These are phyloP conservation scores for Aureobasidium sp. DNA, from an alignment of 2,329 filamentous ascomycete genomes.

Conservation along the genomic window DNA sequence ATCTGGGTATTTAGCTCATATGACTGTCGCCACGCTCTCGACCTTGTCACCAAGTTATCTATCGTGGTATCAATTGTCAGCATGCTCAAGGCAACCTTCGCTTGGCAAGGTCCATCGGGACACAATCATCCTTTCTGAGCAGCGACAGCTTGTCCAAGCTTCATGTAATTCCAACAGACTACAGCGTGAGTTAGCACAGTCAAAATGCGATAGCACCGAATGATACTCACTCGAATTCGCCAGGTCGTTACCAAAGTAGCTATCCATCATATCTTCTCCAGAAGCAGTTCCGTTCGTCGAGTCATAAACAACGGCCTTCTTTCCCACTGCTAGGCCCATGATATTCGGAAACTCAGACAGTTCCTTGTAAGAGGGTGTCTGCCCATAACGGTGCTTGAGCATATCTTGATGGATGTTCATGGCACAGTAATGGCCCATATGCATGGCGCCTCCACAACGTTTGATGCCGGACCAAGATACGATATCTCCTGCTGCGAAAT, in stretches of 20 bases:
- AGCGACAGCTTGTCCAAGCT: not conserved
- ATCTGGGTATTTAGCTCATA: no score
- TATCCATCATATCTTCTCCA: constrained; percentile 55
- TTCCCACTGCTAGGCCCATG: constrained; percentile 65
- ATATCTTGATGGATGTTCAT: constrained; percentile 57
- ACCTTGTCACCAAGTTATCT: no score
- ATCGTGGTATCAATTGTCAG: no score
- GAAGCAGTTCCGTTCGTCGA: constrained; percentile 48
- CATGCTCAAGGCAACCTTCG: no score
- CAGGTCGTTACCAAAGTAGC: constrained; percentile 61
- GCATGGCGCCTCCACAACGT: constrained; percentile 67
- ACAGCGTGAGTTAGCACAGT: not conserved
- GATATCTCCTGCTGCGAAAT: constrained; percentile 65
- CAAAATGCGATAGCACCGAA: not conserved
- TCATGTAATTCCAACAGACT: constrained; percentile 11
- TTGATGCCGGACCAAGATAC: constrained; percentile 70
- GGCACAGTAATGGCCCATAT: constrained; percentile 49
- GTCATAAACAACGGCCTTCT: constrained; percentile 57
- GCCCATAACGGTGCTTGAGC: constrained; percentile 49
- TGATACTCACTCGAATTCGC: constrained; percentile 24
- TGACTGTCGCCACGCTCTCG: no score
- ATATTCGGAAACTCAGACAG: constrained; percentile 47
- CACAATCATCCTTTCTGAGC: not conserved
- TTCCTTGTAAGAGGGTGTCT: constrained; percentile 15
- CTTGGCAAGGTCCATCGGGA: no score